phyloP scores from a whole-genome alignment of 345 rosid species.

The Erucastrum elatum region DNA sequence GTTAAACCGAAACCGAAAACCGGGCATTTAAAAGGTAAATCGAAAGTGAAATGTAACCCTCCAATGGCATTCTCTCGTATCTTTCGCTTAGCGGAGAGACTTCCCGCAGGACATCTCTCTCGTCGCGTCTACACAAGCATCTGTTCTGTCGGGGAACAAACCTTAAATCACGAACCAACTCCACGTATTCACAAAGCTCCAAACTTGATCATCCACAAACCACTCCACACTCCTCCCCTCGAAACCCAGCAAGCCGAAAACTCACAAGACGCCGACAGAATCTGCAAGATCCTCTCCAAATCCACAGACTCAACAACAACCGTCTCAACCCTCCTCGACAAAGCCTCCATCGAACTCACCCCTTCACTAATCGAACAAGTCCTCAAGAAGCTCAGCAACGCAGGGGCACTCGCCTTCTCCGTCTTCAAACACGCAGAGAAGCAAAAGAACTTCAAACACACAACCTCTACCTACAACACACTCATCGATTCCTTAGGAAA shows the following conservation, averaged over 20 bases:
- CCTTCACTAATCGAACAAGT: slow-evolving; percentile 54
- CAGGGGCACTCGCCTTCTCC: slow-evolving; percentile 65
- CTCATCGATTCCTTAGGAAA: slow-evolving; percentile 79
- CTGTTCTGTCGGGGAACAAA: neutral
- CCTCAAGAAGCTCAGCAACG: slow-evolving; percentile 75
- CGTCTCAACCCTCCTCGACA: slow-evolving; percentile 42
- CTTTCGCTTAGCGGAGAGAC: slow-evolving; percentile 25
- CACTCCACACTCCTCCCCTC: slow-evolving; percentile 33
- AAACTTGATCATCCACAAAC: slow-evolving; percentile 5
- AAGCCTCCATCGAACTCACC: slow-evolving; percentile 50
- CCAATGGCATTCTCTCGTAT: slow-evolving; percentile 44
- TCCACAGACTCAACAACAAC: slow-evolving; percentile 36
- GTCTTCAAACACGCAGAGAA: slow-evolving; percentile 83
- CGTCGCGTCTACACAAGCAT: neutral
- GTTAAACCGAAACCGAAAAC: neutral
- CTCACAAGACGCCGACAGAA: slow-evolving; percentile 47
- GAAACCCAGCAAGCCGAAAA: slow-evolving; percentile 38
- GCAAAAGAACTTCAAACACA: slow-evolving; percentile 56
- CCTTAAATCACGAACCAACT: slow-evolving; percentile 16
- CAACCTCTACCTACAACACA: slow-evolving; percentile 64
- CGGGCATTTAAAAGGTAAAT: neutral
- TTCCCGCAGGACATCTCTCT: slow-evolving; percentile 13
- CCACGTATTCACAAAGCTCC: slow-evolving; percentile 4
- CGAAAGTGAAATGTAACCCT: neutral
- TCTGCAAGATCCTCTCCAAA: slow-evolving; percentile 53